Conservation (phyloP, 2,329 filamentous ascomycete genomes). For the Fusarium goolgardi region DNA sequence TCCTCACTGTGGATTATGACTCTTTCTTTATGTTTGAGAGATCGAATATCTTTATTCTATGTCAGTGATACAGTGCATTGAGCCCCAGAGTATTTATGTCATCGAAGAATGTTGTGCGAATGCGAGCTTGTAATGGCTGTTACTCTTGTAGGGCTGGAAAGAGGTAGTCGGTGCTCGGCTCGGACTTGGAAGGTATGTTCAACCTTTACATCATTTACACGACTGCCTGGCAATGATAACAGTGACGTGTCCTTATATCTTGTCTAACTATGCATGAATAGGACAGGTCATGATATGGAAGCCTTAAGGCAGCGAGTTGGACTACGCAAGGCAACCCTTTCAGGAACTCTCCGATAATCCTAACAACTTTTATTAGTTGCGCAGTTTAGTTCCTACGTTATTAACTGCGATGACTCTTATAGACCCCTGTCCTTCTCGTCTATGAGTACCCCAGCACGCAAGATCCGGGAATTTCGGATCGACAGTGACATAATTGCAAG, state of each 20-base stretch:
- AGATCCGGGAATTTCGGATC: constrained; percentile 32
- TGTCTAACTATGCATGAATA: constrained; percentile 1
- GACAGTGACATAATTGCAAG: constrained; percentile 13
- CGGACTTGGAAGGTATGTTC: not conserved
- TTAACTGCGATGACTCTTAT: constrained; percentile 24
- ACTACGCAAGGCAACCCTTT: constrained; percentile 30
- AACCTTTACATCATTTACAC: not conserved
- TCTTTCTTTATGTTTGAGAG: constrained; percentile 1
- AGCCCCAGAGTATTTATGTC: not conserved
- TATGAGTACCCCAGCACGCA: constrained; percentile 31
- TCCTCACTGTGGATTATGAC: constrained; percentile 12
- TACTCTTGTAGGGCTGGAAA: constrained; percentile 27
- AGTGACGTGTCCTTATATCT: constrained; percentile 18
- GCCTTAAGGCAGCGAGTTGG: constrained; percentile 34
- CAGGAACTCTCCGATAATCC: constrained; percentile 13
- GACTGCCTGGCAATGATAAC: not conserved
- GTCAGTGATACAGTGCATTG: constrained; percentile 5
- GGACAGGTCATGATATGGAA: constrained; percentile 25
- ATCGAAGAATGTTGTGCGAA: constrained; percentile 1
- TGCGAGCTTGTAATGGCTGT: not conserved
- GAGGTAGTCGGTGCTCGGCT: not conserved
- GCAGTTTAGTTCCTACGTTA: not conserved
- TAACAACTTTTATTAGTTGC: constrained; percentile 1
- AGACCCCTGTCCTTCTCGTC: constrained; percentile 18
- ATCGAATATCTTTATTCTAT: constrained; percentile 4